phyloP scores from a whole-genome alignment of 2,329 filamentous ascomycete species.

The Paecilomyces variotii region DNA sequence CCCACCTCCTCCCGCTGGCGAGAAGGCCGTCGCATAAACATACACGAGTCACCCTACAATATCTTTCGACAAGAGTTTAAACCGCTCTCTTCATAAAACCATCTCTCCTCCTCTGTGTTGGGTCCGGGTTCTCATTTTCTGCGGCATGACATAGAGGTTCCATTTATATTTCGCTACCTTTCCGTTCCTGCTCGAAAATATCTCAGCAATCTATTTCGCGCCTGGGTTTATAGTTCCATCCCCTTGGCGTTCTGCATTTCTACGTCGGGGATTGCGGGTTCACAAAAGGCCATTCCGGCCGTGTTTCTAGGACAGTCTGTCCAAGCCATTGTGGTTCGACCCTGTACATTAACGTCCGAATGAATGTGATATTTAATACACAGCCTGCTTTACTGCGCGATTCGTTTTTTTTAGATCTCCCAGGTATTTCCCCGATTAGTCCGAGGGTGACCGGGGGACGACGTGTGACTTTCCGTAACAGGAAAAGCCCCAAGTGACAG shows the following conservation, averaged over 20 bases:
- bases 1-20: constrained; percentile 26
- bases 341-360: constrained; percentile 28
- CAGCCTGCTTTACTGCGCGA: constrained; percentile 3
- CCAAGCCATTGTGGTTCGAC: constrained; percentile 10
- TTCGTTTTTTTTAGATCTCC: neutral
- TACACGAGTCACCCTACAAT: constrained; percentile 3
- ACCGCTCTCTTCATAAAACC: constrained; percentile 10
- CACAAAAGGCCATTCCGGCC: neutral
- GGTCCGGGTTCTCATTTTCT: constrained; percentile 23
- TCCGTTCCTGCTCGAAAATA: constrained; percentile 11
- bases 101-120: constrained; percentile 33
- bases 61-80: constrained; percentile 10
- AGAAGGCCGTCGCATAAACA: constrained; percentile 29
- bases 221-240: neutral
- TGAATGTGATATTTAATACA: constrained; percentile 16
- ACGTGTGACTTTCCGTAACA: neutral
- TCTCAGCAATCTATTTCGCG: neutral
- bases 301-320: neutral
- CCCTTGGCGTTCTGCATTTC: neutral
- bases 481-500: neutral
- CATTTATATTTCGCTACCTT: constrained; percentile 15
- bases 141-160: constrained; percentile 29
- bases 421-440: neutral
- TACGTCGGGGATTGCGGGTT: neutral
- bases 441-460: neutral